Evolutionary conservation across 257 asterid species (phyloP), one percentile per base, ranked within the genome.

Genomic region (Fraxinus cuspidata): DNA sequence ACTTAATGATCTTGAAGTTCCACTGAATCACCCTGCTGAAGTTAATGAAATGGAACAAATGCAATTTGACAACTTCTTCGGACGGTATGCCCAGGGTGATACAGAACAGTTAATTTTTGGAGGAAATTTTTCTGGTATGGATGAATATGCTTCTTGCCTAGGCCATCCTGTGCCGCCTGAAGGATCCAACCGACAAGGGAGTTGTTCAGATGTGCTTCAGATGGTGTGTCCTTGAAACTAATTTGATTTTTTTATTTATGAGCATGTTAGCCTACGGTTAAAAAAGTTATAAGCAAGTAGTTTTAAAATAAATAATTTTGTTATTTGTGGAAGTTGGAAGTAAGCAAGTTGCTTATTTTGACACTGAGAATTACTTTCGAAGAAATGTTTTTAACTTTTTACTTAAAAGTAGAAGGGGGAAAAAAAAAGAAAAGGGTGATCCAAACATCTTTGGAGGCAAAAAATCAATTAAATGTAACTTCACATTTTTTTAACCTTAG

Each of bases 1-100:
- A 66, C 81, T 84, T 19, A 51, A 42, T 69, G 90, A 84, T 85
- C 81, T 86, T 49, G 74, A 74, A 16, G 37, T 29, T 31, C 86
- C 90, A 29, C 70, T 84, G 71, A 66, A 63, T 71, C 69, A 23
- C 73, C 28, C 78, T 35, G 53, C 74, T 34, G 77, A 79, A 27
- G 27, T 71, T 47, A 27, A 60, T 60, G 76, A 70, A 47, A 34
- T 64, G 25, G 76, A 76, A 70, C 76, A 37, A 8, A 34, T 73
- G 16, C 65, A 23, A 40, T 15, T 42, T 0, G 56, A 60, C 42
- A 34, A 73, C 72, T 18, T 79, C 3, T 67, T 37, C 70, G 56
- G 28, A 28, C 80, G 67, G 27, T 65, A 13, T 49, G 25, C 74
- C 73, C 13, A 34, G 16, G 72, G 21, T 70, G 49, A 27, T 11